A percentile compares a stretch with the other conserved stretches of the same genome.
phyloP scores from a whole-genome alignment of 306 rosid genomes.

The Corylus heterophylla region DNA sequence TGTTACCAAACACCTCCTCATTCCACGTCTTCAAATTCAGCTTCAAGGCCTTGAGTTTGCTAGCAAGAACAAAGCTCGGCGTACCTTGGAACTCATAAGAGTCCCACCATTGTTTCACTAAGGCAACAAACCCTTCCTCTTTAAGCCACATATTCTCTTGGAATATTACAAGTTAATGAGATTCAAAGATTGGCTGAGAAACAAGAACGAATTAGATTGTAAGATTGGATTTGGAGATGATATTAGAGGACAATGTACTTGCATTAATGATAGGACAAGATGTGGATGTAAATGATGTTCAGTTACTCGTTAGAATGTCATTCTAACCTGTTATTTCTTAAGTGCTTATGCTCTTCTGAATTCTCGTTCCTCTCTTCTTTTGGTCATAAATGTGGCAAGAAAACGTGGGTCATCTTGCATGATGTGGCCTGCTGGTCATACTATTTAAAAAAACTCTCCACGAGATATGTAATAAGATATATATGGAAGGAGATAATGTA shows the following conservation, averaged over 20 bases:
- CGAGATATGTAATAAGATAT: neutral
- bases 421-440: neutral
- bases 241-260: neutral
- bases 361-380: neutral
- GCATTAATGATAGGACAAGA: neutral
- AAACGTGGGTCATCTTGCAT: slow-evolving; percentile 18
- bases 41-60: no score
- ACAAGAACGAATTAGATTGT: neutral
- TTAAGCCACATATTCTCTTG: no score
- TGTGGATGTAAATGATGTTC: neutral
- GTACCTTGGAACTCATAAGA: no score
- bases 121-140: no score
- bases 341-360: no score
- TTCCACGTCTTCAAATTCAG: no score
- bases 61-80: no score
- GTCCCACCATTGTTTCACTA: no score
- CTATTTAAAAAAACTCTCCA: neutral
- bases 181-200: neutral
- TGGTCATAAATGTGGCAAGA: slow-evolving; percentile 18
- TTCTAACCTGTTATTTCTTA: no score
- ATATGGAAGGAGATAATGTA: neutral
- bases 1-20: no score
- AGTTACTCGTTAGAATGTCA: no score
- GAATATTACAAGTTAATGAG: neutral
- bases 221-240: neutral